phyloP scores from a whole-genome alignment of 2,329 filamentous ascomycete species.

The Huntiella moniliformis region DNA sequence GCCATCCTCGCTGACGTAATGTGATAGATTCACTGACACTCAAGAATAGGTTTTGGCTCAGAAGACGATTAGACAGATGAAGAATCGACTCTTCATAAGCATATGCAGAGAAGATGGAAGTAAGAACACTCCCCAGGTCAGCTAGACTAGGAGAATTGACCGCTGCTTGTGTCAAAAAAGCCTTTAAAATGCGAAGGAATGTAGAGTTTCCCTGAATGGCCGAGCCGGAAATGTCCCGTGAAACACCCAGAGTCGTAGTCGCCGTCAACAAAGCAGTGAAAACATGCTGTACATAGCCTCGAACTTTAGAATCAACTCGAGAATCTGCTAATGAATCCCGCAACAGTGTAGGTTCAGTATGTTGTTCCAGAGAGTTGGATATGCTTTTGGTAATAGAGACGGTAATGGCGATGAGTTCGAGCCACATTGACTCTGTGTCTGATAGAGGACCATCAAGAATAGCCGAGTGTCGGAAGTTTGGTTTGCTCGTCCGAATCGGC shows the following conservation, averaged over 20 bases:
- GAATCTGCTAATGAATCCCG: slow-evolving; percentile 28
- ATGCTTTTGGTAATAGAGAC: slow-evolving; percentile 32
- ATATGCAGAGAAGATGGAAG: slow-evolving; percentile 86
- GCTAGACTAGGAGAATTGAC: slow-evolving; percentile 67
- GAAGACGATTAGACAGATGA: slow-evolving; percentile 61
- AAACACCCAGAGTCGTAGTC: slow-evolving; percentile 25
- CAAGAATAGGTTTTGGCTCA: slow-evolving; percentile 77
- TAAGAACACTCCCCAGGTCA: slow-evolving; percentile 67
- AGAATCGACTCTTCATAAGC: slow-evolving; percentile 87
- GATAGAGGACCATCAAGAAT: slow-evolving; percentile 25
- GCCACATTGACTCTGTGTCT: slow-evolving; percentile 38
- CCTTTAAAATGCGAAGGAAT: slow-evolving; percentile 74
- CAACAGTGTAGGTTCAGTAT: slow-evolving; percentile 4
- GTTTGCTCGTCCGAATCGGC: background rate
- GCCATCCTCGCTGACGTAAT: slow-evolving; percentile 71
- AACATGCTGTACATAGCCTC: slow-evolving; percentile 68
- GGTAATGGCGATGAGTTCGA: slow-evolving; percentile 39
- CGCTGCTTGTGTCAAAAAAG: slow-evolving; percentile 71
- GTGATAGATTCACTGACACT: slow-evolving; percentile 58
- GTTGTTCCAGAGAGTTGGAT: slow-evolving; percentile 13
- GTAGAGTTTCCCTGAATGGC: slow-evolving; percentile 40
- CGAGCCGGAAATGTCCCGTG: background rate
- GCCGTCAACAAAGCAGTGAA: slow-evolving; percentile 73
- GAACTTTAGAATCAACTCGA: slow-evolving; percentile 47
- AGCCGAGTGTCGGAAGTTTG: background rate